Base-by-base conservation (phyloP, 1,284 basidiomycete genomes). In the Pholiota adiposa region DNA sequence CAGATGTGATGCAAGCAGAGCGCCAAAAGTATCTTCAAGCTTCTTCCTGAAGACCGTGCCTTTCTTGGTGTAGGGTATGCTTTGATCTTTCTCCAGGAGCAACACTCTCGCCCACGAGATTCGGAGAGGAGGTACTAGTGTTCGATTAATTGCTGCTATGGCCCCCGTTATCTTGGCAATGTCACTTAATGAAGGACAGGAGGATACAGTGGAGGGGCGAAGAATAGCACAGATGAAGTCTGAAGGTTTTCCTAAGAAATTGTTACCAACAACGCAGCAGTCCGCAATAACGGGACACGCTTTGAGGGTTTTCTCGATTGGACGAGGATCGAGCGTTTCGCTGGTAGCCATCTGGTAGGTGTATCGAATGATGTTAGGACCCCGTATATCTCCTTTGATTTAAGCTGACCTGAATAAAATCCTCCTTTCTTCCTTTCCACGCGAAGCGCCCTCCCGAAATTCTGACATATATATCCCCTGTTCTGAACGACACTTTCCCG, bases 351-450 rank as follows among this genome's bases (percentile, higher is more conserved):
- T 61, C 68, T 74, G 34, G 12, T 16, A 14, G 36, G 36, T 14
- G n/a, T n/a, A n/a, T n/a, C 5, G 4, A 38, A 38, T 14, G 36
- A 38, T 38, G 36, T 38, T 11, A 31, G 11, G 29, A n/a, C 29
- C 29, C 11, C 11, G 31, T 21, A 7, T 14, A 14, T 40, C 23
- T 5, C 29, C 25, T 19, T 18, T 33, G 12, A 19, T 36, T 4
- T n/a, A 34, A 29, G 57, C 54, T 16, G 18, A 69, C 70, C 55
- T 67, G 66, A 43, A 74, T 70, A 43, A 64, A 73, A 51, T 74
- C 73, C 12, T 69, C 69, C 11, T 65, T 70, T 25, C 72, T 65
- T 6, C 73, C 73, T 34, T 68, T 65, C 73, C 73, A 74, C 41
- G 64, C 44, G 5, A 70, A 40, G 2, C 63, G 53, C 3, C 48